Evolutionary conservation across 306 rosid genomes (phyloP).

Genomic region (Astragalus membranaceus): DNA sequence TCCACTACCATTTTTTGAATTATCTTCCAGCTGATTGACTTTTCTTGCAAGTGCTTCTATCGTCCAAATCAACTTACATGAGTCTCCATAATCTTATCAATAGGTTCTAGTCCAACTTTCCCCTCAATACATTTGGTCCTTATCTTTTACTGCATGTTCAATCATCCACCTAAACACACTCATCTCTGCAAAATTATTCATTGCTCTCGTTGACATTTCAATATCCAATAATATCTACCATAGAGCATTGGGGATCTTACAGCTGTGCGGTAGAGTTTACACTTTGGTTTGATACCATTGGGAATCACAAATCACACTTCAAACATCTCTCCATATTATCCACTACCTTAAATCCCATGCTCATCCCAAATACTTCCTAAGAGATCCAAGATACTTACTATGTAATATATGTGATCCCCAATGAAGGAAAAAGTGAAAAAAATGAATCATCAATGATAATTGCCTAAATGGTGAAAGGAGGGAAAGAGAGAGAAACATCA

Average conservation of each 20-base stretch:
- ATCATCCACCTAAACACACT: not conserved
- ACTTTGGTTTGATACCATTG: not conserved
- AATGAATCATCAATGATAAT: too few relatives aligned
- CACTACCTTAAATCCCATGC: not conserved
- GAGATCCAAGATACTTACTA: not conserved
- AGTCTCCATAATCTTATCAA: conserved; percentile 5
- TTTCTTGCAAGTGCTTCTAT: not conserved
- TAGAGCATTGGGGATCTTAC: not conserved
- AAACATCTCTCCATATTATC: not conserved
- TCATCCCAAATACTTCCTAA: not conserved
- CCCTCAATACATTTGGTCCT: not conserved
- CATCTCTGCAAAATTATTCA: not conserved
- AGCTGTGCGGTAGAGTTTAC: not conserved
- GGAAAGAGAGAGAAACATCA: too few relatives aligned
- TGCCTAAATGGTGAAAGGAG: too few relatives aligned
- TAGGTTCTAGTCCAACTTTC: not conserved
- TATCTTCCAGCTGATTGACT: conserved; percentile 1
- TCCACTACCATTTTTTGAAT: not conserved
- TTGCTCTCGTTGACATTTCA: not conserved
- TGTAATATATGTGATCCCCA: too few relatives aligned
- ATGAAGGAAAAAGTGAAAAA: too few relatives aligned
- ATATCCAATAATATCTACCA: not conserved
- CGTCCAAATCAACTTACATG: not conserved
- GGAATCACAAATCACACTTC: not conserved
- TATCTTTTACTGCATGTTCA: not conserved